Percentiles rank a stretch among this genome's conserved stretches.
These are phyloP conservation scores for Nakaseomyces delphensis DNA, from an alignment of 1,139 yeast genomes.

Conservation along the genomic window DNA sequence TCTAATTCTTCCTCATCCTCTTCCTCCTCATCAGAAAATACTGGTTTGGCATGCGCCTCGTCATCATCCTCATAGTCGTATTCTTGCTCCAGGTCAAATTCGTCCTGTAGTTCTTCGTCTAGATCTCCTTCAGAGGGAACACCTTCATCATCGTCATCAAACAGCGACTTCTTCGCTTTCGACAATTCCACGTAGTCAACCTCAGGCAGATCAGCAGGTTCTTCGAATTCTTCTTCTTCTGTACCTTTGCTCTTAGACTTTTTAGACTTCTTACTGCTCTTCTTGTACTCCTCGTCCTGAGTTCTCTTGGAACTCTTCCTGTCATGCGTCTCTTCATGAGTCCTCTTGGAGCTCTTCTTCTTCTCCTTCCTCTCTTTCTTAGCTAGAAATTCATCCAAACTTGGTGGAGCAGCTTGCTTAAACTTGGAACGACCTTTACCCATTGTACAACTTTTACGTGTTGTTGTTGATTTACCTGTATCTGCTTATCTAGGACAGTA, in stretches of 20 bases:
- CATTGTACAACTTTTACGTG: conserved; percentile 39
- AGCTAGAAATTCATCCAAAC: conserved; percentile 70
- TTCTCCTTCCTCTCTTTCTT: conserved; percentile 38
- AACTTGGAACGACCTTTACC: conserved; percentile 82
- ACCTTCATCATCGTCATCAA: conserved; percentile 59
- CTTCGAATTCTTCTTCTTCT: conserved; percentile 31
- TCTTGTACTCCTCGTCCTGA: conserved; percentile 17
- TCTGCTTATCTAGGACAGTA: too few relatives aligned
- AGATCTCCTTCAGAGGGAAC: conserved; percentile 16
- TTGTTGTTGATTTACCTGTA: neutral
- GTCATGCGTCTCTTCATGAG: too few relatives aligned
- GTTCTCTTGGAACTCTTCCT: conserved; percentile 26
- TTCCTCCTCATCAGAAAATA: conserved; percentile 72
- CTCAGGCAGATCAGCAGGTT: conserved; percentile 46
- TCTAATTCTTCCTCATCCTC: conserved; percentile 75
- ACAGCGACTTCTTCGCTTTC: conserved; percentile 62
- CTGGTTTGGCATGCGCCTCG: conserved; percentile 54
- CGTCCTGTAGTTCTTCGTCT: conserved; percentile 45
- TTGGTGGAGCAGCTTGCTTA: conserved; percentile 85
- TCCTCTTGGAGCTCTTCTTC: conserved; percentile 26
- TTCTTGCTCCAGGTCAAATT: conserved; percentile 48
- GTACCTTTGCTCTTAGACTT: conserved; percentile 19
- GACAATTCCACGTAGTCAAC: conserved; percentile 58
- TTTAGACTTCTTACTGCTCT: conserved; percentile 22
- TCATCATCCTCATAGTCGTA: conserved; percentile 42